Evolutionary conservation across 306 rosid genomes (phyloP).

Genomic region (Vachellia collinsii): DNA sequence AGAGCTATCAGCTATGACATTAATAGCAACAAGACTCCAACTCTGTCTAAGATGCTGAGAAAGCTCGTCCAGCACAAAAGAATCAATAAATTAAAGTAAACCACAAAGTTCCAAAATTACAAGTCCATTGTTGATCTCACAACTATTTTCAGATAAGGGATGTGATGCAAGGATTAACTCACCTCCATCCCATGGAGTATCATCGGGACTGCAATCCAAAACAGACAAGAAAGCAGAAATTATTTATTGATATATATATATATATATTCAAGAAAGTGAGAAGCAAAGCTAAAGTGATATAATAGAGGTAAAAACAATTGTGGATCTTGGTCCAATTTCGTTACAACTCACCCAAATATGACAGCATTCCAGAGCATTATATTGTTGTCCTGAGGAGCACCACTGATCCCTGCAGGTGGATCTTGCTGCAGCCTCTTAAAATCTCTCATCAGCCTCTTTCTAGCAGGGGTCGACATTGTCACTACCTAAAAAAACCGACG

Average conservation of each 20-base stretch:
- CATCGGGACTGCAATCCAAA: conserved; percentile 69
- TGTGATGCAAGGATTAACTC: conserved; percentile 37
- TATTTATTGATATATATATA: conserved; percentile 60
- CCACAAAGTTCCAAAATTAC: conserved; percentile 14
- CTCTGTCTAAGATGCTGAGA: background rate
- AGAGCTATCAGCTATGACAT: background rate
- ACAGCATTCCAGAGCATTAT: conserved; percentile 99
- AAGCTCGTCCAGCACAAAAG: conserved; percentile 6
- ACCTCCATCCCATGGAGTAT: conserved; percentile 78
- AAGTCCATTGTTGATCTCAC: conserved; percentile 5
- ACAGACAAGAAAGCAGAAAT: conserved; percentile 63
- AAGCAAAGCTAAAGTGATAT: conserved; percentile 32
- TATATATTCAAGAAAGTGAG: conserved; percentile 43
- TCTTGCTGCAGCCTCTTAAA: conserved; percentile 97
- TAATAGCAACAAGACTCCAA: conserved; percentile 30
- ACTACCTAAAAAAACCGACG: conserved; percentile 46
- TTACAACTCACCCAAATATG: conserved; percentile 83
- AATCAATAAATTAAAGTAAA: conserved; percentile 4
- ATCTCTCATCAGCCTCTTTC: conserved; percentile 97
- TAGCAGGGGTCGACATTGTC: conserved; percentile 93
- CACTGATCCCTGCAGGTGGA: conserved; percentile 99
- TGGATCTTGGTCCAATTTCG: conserved; percentile 32
- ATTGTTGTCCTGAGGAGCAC: conserved; percentile 98
- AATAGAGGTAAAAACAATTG: conserved; percentile 16
- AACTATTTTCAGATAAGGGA: background rate